Percentiles rank a stretch among this genome's conserved stretches.
Conservation (phyloP, 163 green algal species). For the Scenedesmus sp. region DNA sequence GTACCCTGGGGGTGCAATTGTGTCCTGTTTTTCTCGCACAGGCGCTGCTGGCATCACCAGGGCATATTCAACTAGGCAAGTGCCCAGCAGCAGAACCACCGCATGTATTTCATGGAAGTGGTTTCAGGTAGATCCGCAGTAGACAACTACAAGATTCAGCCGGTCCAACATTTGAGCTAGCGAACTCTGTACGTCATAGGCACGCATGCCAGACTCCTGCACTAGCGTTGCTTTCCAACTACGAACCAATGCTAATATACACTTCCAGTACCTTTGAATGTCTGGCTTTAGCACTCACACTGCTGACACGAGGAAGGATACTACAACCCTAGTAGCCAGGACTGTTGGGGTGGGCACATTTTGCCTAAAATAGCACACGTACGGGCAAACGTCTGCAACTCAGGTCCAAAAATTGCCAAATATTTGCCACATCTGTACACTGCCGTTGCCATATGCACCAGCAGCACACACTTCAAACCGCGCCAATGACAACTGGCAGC, state of each 20-base stretch:
- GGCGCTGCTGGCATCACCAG: not conserved
- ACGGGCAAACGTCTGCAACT: no score
- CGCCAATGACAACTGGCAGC: constrained; percentile 36
- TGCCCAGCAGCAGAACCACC: not conserved
- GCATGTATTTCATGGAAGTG: not conserved
- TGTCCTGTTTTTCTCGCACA: not conserved
- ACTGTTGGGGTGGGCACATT: no score
- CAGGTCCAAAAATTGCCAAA: no score
- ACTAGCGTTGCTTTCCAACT: not conserved
- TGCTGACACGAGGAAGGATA: no score
- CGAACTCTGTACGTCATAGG: not conserved
- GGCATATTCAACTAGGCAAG: not conserved
- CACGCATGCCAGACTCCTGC: not conserved
- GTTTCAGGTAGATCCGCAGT: not conserved
- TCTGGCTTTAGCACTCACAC: no score
- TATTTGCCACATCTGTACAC: no score
- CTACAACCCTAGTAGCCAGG: no score
- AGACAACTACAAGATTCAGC: not conserved
- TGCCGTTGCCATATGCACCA: not conserved
- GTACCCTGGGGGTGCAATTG: not conserved
- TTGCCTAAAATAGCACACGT: no score
- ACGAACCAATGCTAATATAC: no score
- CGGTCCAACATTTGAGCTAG: not conserved
- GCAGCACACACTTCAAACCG: constrained; percentile 13
- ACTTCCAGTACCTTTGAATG: no score